A percentile compares a stretch with the other conserved stretches of the same genome.
Conservation (phyloP, 768 basidiomycete species). For the Suillus luteus region DNA sequence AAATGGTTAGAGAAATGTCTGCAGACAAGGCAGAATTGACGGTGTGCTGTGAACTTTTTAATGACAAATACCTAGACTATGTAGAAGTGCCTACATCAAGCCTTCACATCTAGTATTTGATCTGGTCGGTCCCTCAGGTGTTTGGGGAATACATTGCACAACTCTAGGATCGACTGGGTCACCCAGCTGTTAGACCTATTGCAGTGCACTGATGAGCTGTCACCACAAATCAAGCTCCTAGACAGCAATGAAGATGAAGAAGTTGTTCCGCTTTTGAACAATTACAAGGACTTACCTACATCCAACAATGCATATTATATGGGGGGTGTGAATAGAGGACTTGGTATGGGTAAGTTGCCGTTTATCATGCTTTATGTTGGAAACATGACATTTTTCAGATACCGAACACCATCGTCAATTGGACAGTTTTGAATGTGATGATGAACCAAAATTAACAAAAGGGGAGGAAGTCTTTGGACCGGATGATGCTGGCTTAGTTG, state of each 20-base stretch:
- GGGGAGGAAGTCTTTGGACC: background rate
- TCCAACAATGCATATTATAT: background rate
- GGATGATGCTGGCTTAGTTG: constrained; percentile 1
- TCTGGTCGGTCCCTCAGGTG: constrained; percentile 34
- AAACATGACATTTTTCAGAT: background rate
- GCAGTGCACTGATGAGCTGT: background rate
- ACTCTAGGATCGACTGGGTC: constrained; percentile 25
- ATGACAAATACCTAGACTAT: constrained; percentile 24
- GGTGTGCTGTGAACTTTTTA: no score
- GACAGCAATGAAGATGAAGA: background rate
- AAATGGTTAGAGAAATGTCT: no score
- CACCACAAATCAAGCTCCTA: background rate
- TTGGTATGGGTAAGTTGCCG: background rate
- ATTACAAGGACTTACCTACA: background rate
- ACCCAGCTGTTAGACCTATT: constrained; percentile 23
- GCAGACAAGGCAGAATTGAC: no score
- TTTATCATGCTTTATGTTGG: background rate
- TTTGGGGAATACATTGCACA: constrained; percentile 24
- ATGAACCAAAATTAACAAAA: background rate
- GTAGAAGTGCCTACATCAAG: constrained; percentile 32
- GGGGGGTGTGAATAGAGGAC: background rate
- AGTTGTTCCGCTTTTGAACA: background rate
- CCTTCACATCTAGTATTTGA: constrained; percentile 37
- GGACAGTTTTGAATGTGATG: background rate
- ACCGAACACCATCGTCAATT: background rate